These are phyloP conservation scores for Corymbia citriodora DNA, from an alignment of 441 rosid genomes.

Conservation along the genomic window DNA sequence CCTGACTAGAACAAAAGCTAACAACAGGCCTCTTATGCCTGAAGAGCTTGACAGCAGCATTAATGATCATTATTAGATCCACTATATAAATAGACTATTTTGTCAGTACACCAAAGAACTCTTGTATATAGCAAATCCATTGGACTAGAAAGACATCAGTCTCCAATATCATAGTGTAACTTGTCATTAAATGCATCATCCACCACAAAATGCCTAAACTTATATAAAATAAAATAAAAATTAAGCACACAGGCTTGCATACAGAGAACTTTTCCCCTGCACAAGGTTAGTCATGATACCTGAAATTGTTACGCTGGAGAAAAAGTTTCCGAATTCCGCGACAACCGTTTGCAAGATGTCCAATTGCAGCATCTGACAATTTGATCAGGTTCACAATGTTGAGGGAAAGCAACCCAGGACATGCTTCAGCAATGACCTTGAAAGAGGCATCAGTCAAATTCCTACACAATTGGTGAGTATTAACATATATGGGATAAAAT, in stretches of 20 bases:
- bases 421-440: conserved; percentile 65
- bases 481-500: neutral
- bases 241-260: neutral
- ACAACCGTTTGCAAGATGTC: conserved; percentile 81
- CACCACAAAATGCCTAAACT: neutral
- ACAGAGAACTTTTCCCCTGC: neutral
- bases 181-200: neutral
- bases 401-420: conserved; percentile 51
- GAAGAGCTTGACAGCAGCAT: neutral
- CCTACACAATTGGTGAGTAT: conserved; percentile 37
- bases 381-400: conserved; percentile 59
- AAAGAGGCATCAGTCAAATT: conserved; percentile 70
- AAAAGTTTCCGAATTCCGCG: conserved; percentile 48
- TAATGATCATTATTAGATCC: neutral
- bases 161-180: neutral
- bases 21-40: neutral
- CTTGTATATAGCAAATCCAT: neutral
- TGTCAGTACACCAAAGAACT: neutral
- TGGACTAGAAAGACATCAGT: neutral
- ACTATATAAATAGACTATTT: neutral
- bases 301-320: conserved; percentile 45
- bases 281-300: neutral
- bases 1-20: neutral
- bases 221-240: neutral
- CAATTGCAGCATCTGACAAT: conserved; percentile 76